These are phyloP conservation scores for Monilinia fructicola DNA, from an alignment of 2,329 filamentous ascomycete species.

Conservation along the genomic window DNA sequence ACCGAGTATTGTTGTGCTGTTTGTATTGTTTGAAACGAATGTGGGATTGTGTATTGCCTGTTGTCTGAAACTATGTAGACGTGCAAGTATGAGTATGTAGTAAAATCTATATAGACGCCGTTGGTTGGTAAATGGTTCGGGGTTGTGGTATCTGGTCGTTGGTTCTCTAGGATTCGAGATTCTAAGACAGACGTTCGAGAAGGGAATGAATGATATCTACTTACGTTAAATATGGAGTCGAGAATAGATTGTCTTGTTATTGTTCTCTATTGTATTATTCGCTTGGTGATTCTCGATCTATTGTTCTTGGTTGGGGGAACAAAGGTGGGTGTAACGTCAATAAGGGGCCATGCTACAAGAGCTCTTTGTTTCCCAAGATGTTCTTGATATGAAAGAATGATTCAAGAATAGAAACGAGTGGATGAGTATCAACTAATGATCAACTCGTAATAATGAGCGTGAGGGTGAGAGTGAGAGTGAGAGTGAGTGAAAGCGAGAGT, in stretches of 20 bases:
- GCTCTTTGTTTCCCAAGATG: background rate
- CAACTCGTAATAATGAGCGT: background rate
- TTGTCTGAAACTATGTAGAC: background rate
- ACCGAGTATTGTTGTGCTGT: background rate
- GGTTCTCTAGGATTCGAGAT: constrained; percentile 19
- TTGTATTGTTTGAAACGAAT: constrained; percentile 12
- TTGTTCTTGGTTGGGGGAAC: constrained; percentile 17
- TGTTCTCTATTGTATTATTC: background rate
- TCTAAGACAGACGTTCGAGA: background rate
- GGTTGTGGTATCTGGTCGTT: constrained; percentile 8
- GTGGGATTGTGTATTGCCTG: background rate
- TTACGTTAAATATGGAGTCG: constrained; percentile 12
- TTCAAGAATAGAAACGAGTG: constrained; percentile 19
- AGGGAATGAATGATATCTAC: constrained; percentile 1
- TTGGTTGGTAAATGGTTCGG: constrained; percentile 18
- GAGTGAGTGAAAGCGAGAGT: constrained; percentile 1
- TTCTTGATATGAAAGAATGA: constrained; percentile 15
- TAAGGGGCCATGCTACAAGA: constrained; percentile 10
- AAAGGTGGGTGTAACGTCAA: constrained; percentile 5
- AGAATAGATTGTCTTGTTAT: background rate
- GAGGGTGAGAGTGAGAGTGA: background rate
- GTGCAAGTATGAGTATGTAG: background rate
- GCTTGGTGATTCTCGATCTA: background rate
- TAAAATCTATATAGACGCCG: background rate
- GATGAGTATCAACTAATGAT: background rate